These are phyloP conservation scores for Cyanidioschyzon merolae DNA, from an alignment of 23 red algal genomes.

Conservation along the genomic window DNA sequence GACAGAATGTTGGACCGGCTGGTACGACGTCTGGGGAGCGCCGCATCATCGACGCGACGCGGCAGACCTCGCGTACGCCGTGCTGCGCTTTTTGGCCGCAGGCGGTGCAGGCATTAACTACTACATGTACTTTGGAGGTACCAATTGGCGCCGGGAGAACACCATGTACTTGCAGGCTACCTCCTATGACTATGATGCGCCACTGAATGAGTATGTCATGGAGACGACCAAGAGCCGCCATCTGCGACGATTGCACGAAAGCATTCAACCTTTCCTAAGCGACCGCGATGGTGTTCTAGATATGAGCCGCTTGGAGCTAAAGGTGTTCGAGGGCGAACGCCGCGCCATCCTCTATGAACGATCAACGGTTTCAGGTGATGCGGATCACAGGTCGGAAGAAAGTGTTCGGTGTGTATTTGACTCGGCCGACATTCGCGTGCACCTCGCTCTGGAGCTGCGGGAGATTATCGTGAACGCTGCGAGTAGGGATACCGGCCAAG, in stretches of 20 bases:
- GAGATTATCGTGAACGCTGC: background rate
- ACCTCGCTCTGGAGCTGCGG: background rate
- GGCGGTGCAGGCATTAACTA: slow-evolving; percentile 70
- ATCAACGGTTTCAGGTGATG: background rate
- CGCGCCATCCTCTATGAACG: background rate
- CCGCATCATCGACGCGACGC: slow-evolving; percentile 37
- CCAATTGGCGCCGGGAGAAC: slow-evolving; percentile 36
- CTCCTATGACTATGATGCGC: slow-evolving; percentile 76
- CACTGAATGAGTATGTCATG: slow-evolving; percentile 62
- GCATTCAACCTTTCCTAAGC: background rate
- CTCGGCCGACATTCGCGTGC: background rate
- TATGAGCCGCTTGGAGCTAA: background rate
- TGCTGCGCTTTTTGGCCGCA: slow-evolving; percentile 48
- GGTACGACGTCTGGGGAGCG: slow-evolving; percentile 78
- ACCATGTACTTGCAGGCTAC: slow-evolving; percentile 76
- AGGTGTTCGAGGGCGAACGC: background rate
- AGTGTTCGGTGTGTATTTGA: background rate
- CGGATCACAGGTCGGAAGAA: background rate
- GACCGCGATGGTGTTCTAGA: background rate
- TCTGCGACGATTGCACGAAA: slow-evolving; percentile 38
- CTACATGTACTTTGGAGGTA: slow-evolving; percentile 92
- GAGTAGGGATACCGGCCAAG: background rate
- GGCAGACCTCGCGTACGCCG: slow-evolving; percentile 53
- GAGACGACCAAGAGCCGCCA: slow-evolving; percentile 33
- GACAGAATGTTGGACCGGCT: slow-evolving; percentile 85